Base-by-base conservation (phyloP, 495 filamentous ascomycete genomes). In the Trichoderma gamsii region DNA sequence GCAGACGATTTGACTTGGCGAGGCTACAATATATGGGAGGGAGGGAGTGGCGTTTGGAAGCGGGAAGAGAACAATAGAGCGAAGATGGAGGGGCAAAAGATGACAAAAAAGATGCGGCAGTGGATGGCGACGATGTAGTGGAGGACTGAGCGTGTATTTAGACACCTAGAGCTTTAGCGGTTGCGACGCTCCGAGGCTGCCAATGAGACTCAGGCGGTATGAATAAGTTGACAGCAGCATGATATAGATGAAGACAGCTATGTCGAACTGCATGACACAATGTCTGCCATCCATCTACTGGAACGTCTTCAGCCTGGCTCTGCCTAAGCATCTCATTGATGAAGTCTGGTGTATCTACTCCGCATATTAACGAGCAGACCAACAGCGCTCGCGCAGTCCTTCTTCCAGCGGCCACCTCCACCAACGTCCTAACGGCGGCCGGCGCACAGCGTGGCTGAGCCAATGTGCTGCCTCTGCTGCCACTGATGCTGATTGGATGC, bases 371-470 rank as follows among this genome's bases (percentile, higher is more conserved):
- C 35, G 35, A 29, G 35, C 35, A 38, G 35, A 38, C 9, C 41
- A 44, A 16, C 41, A 44, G 41, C 49, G n/a, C 49, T 61, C 23
- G 29, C 29, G 4, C 1, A 29, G 29, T 29, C 29, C 29, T 29
- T 29, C 29, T 29, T 6, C 13, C 16, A 21, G 25, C 56, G 56
- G 56, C 56, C 56, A 61, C 25, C 25, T 61, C 56, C 56, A 61
- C 56, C 16, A 32, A 61, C 56, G 56, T 61, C 56, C 56, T 16
- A 35, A 61, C 56, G 56, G 56, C 56, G 16, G 23, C 56, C 56
- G 56, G 56, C 56, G 56, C 56, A 32, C 27, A 29, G 56, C 56
- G 56, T 61, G 56, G 56, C 56, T 61, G n/a, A 56, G 51, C 51
- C 51, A 2, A 23, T 16, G 44, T 49, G 35, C 29, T 38, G 2